These are phyloP conservation scores for Candida tetrigidarum DNA, from an alignment of 1,139 yeast species.

Conservation along the genomic window DNA sequence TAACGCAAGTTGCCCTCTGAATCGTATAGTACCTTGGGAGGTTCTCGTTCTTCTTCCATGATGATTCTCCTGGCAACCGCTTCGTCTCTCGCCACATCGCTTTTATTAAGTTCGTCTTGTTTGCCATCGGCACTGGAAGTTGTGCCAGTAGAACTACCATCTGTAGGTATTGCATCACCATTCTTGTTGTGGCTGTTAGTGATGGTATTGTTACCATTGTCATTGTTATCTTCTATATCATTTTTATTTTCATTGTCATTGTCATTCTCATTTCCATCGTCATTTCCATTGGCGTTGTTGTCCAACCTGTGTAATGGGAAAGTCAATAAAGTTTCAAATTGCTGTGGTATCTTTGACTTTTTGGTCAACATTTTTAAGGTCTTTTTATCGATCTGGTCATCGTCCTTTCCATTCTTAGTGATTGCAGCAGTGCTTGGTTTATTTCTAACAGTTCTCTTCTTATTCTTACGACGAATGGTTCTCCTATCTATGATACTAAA, in stretches of 20 bases:
- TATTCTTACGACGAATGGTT: conserved; percentile 19
- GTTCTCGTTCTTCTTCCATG: conserved; percentile 7
- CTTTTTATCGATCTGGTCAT: conserved; percentile 14
- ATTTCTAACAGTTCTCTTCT: conserved; percentile 13
- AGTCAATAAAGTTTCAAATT: conserved; percentile 16
- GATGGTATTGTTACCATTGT: too few relatives aligned
- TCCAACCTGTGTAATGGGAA: conserved; percentile 18
- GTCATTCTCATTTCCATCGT: too few relatives aligned
- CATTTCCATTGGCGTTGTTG: conserved; percentile 7
- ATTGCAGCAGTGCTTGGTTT: not conserved
- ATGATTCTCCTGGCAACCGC: conserved; percentile 11
- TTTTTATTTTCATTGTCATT: too few relatives aligned
- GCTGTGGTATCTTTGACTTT: conserved; percentile 13
- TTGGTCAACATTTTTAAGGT: conserved; percentile 14
- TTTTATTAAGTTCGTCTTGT: not conserved
- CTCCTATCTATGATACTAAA: conserved; percentile 29
- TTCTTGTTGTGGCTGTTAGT: not conserved
- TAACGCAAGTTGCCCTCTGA: conserved; percentile 24
- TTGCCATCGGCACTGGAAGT: not conserved
- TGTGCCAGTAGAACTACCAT: not conserved
- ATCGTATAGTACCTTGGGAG: conserved; percentile 15
- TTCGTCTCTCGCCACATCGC: conserved; percentile 12
- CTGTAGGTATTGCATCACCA: too few relatives aligned
- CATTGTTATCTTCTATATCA: too few relatives aligned
- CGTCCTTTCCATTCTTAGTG: conserved; percentile 9